These are phyloP conservation scores for thale cress (Arabidopsis thaliana) DNA, from an alignment of 345 rosid species.

Conservation along the genomic window TAIR10.1 NC_003070.9:2287501-2288000, in stretches of 20 bases:
- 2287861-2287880: not conserved
- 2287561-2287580: not conserved
- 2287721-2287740: not conserved
- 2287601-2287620: slow-evolving; percentile 76
- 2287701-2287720: not conserved
- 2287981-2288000: slow-evolving; percentile 3
- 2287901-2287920: not conserved
- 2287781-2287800: not conserved
- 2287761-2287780: slow-evolving; percentile 15
- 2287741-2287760: too few species aligned
- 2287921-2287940: slow-evolving; percentile 7
- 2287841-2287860: not conserved
- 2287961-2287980: not conserved
- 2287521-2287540: not conserved
- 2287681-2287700: slow-evolving; percentile 1
- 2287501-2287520: slow-evolving; percentile 51
- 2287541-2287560: slow-evolving; percentile 1
- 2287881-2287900: too few species aligned
- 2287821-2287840: slow-evolving; percentile 5
- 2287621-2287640: slow-evolving; percentile 75
- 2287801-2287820: slow-evolving; percentile 11
- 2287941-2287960: not conserved
- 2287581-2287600: slow-evolving; percentile 68
- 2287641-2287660: slow-evolving; percentile 40
- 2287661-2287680: slow-evolving; percentile 33